Conservation (phyloP, 169 alveolate species). For the Eimeria sp. region DNA sequence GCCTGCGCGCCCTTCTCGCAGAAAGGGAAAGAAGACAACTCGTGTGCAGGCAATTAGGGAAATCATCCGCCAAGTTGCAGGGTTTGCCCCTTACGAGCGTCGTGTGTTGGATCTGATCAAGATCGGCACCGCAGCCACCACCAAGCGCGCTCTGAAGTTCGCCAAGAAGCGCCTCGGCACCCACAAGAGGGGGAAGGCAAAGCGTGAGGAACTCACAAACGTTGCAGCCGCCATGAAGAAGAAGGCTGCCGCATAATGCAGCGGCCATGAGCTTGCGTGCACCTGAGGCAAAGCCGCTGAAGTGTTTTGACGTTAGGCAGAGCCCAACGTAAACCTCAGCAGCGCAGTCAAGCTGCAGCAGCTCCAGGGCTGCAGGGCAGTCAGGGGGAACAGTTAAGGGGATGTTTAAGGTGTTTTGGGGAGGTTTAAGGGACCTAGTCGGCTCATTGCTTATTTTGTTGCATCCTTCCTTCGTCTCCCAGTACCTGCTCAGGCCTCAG, state of each 20-base stretch:
- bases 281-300: background rate
- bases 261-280: background rate
- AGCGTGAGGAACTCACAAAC: slow-evolving; percentile 90
- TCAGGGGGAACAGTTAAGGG: background rate
- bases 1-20: slow-evolving; percentile 85
- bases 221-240: slow-evolving; percentile 74
- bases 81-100: slow-evolving; percentile 99
- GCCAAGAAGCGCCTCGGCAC: slow-evolving; percentile 99
- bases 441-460: background rate
- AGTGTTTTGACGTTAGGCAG: background rate
- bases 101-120: slow-evolving; percentile 98
- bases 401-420: background rate
- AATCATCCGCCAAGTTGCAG: slow-evolving; percentile 93
- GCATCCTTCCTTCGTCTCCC: background rate
- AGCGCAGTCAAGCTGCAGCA: slow-evolving; percentile 20
- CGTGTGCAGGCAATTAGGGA: slow-evolving; percentile 80
- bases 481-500: background rate
- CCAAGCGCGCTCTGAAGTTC: slow-evolving; percentile 98
- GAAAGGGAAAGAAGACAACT: slow-evolving; percentile 75
- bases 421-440: background rate
- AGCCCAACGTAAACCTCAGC: background rate
- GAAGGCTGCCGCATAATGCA: slow-evolving; percentile 63
- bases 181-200: slow-evolving; percentile 98
- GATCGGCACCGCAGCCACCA: slow-evolving; percentile 98
- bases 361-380: slow-evolving; percentile 23